Evolutionary conservation across 176 grass and related monocot species (phyloP).

Genomic region (Secale cereale): DNA sequence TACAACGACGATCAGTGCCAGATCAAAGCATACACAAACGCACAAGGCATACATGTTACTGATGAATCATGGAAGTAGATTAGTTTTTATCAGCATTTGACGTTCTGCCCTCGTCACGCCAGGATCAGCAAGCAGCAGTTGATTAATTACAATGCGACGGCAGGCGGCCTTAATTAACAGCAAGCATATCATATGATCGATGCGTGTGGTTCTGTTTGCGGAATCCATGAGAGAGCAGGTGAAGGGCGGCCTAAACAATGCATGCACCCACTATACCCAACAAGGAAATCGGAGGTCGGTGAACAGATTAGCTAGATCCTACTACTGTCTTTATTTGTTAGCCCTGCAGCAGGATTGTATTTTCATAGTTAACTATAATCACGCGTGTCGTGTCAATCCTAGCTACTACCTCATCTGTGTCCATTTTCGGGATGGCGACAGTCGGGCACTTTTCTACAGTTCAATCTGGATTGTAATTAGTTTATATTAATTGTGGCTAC

Average conservation of each 20-base stretch:
- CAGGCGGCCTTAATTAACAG: background rate
- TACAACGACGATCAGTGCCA: background rate
- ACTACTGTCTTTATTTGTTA: background rate
- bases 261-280: constrained; percentile 22
- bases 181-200: background rate
- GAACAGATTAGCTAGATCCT: constrained; percentile 12
- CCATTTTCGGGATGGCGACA: constrained; percentile 46
- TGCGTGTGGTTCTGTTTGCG: background rate
- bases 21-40: background rate
- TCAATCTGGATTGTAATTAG: no score
- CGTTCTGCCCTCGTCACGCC: background rate
- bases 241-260: constrained; percentile 36
- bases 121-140: constrained; percentile 12
- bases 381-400: background rate
- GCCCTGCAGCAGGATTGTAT: background rate
- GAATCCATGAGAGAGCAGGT: constrained; percentile 31
- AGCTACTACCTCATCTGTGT: background rate
- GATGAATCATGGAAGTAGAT: no score
- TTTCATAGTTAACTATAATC: background rate
- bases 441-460: constrained; percentile 3
- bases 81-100: background rate
- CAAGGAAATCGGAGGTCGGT: constrained; percentile 16
- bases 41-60: background rate
- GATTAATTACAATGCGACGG: background rate
- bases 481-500: no score